These are phyloP conservation scores for Arabis alpina DNA, from an alignment of 345 rosid species.

Conservation along the genomic window DNA sequence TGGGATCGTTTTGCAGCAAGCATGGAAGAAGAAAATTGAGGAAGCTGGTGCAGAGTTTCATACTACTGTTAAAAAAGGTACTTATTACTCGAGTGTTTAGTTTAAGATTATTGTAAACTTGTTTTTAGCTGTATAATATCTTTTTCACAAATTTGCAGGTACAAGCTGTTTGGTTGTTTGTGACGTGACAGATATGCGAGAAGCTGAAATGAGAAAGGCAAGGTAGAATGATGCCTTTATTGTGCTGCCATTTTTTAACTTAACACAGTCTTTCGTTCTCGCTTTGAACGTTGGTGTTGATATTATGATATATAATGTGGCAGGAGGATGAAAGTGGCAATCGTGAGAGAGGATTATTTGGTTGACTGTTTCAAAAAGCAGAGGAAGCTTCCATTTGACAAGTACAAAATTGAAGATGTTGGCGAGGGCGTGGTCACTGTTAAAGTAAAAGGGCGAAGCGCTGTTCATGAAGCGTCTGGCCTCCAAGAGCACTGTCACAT, in stretches of 20 bases:
- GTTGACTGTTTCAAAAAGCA: constrained; percentile 74
- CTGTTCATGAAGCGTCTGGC: constrained; percentile 95
- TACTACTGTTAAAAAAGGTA: constrained; percentile 79
- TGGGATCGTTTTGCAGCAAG: constrained; percentile 56
- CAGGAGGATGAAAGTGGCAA: constrained; percentile 91
- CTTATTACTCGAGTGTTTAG: not conserved
- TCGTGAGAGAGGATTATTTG: constrained; percentile 85
- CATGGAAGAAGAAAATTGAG: constrained; percentile 80
- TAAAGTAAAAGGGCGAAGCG: constrained; percentile 92
- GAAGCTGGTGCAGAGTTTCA: constrained; percentile 77
- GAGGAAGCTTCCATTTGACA: constrained; percentile 80
- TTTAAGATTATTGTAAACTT: constrained; percentile 18
- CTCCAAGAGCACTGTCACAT: constrained; percentile 93
- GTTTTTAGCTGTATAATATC: not conserved
- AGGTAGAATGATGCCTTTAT: constrained; percentile 57
- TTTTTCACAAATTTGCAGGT: constrained; percentile 56
- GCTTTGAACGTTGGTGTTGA: constrained; percentile 19
- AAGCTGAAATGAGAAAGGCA: constrained; percentile 76
- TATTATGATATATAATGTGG: constrained; percentile 34
- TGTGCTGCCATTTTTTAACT: constrained; percentile 29
- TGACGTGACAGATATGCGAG: constrained; percentile 55
- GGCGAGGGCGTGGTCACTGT: constrained; percentile 80
- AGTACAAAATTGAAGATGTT: constrained; percentile 71
- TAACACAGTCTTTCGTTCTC: constrained; percentile 16
- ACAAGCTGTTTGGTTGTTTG: constrained; percentile 81